These are phyloP conservation scores for Graphilbum fragrans DNA, from an alignment of 2,329 filamentous ascomycete species.

Conservation along the genomic window DNA sequence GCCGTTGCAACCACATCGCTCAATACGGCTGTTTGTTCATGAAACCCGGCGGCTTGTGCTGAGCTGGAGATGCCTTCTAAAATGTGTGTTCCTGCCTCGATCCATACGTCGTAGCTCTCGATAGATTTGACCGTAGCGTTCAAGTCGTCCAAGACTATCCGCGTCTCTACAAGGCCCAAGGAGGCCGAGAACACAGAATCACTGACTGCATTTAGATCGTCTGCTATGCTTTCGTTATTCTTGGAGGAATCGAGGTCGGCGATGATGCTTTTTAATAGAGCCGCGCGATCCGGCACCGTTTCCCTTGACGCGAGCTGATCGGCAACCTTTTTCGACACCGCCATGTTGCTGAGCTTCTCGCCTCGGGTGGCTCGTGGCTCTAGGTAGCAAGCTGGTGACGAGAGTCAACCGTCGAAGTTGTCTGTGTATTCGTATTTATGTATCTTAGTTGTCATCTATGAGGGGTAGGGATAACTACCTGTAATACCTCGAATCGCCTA, in stretches of 20 bases:
- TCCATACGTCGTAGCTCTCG: constrained; percentile 51
- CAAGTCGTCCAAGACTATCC: constrained; percentile 14
- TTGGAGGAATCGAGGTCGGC: constrained; percentile 12
- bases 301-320: constrained; percentile 11
- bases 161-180: constrained; percentile 17
- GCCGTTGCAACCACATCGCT: constrained; percentile 74
- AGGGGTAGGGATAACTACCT: no score
- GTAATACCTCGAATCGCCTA: no score
- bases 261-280: constrained; percentile 13
- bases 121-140: constrained; percentile 44
- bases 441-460: no score
- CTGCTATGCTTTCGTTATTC: constrained; percentile 6
- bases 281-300: constrained; percentile 4
- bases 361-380: no score
- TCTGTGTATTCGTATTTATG: no score
- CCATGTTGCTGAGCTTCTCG: background rate
- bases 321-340: constrained; percentile 7
- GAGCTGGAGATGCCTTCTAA: constrained; percentile 50
- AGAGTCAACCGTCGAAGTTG: no score
- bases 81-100: constrained; percentile 65
- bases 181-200: constrained; percentile 12
- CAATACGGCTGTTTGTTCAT: constrained; percentile 72
- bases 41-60: constrained; percentile 56
- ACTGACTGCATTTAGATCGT: constrained; percentile 14
- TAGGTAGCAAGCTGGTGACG: no score